phyloP scores from a whole-genome alignment of 768 basidiomycete species.

The Mycena rebaudengoi region DNA sequence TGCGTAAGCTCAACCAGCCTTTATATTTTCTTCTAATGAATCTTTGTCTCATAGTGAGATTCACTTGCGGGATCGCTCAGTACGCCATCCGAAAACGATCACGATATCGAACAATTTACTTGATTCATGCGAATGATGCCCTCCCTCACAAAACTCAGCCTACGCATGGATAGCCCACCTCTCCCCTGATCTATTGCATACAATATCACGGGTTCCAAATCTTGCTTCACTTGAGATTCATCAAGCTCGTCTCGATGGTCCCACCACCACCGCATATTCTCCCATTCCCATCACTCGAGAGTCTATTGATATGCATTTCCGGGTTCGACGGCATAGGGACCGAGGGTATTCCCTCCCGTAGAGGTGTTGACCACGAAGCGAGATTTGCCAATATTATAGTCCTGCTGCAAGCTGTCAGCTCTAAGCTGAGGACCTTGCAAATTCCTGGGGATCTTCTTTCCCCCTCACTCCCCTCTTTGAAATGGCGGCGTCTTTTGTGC shows the following conservation, averaged over 20 bases:
- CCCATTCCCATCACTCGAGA: neutral
- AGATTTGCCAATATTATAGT: neutral
- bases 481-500: neutral
- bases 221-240: neutral
- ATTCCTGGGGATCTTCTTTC: neutral
- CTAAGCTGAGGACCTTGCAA: neutral
- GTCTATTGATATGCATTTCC: neutral
- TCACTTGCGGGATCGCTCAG: neutral
- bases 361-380: neutral
- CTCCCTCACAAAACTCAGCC: neutral
- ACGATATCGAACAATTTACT: neutral
- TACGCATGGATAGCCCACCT: neutral
- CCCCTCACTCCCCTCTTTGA: neutral
- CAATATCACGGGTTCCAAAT: neutral
- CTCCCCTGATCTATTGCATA: neutral
- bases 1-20: neutral
- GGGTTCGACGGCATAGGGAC: neutral
- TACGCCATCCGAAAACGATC: neutral
- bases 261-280: neutral
- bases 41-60: neutral
- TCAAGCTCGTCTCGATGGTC: neutral
- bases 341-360: neutral
- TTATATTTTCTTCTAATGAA: neutral
- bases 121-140: neutral
- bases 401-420: neutral